Base-by-base conservation (phyloP, 179 eudicot genomes). In the Camellia oleifera region DNA sequence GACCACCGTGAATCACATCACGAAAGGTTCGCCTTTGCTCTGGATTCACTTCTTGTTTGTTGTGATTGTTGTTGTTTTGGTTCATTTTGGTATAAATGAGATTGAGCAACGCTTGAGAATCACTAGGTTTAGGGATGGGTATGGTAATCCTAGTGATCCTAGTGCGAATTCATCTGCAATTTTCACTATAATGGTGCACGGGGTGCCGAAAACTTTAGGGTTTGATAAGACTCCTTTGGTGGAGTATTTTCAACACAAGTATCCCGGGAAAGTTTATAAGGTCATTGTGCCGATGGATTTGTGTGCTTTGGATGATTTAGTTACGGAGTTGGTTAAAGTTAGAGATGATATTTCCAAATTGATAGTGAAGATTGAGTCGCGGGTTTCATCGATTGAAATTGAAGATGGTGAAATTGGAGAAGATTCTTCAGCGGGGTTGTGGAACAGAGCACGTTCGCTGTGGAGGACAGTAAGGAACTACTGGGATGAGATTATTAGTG, bases 211-310 rank as follows among this genome's bases (percentile, higher is more conserved):
- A 66, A 86, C 63, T 46, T 74, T 96, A 76, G 97, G 97, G 53
- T 81, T 81, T 56, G 87, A 94, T 70, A 88, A 85, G 81, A 75
- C 87, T 14, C 92, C 97, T 2, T 77, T 96, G 67, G 89, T 84
- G 75, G 98, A 96, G 82, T 96, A 96, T 79, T 91, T 96, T 77
- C 88, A 88, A 78, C 82, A 83, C 53, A 88, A 85, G 88, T 96
- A 94, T 79, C 97, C 98, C 0, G 96, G 94, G 15, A 94, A 94
- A 80, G 88, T 96, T 17, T 90, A 80, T 80, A 87, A 76, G 78
- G 91, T 96, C 15, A 86, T 96, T 65, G 91, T 96, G 75, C 99
- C 99, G 1, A 83, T 96, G 94, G 99, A 96, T 87, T 89, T 96
- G 86, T 91, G 96, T 72, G 88, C 93, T 45, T 83, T 96, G 79